These are phyloP conservation scores for Trichomonascus vanleenenianus DNA, from an alignment of 805 yeast genomes.

Conservation along the genomic window DNA sequence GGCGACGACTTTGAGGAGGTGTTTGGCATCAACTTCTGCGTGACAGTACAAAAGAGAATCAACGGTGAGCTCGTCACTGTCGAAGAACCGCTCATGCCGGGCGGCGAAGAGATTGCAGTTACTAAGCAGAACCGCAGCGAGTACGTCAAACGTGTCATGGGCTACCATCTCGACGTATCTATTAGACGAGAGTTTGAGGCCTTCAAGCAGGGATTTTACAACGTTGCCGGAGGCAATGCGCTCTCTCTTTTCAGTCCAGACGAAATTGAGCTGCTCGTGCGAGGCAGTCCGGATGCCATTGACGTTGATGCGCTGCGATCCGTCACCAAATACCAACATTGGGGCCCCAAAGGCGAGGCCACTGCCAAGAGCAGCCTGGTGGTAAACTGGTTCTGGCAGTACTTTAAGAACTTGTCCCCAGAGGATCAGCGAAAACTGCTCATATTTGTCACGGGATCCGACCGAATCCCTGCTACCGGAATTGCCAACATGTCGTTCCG, in stretches of 20 bases:
- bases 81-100: constrained; percentile 44
- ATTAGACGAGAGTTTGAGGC: constrained; percentile 46
- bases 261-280: constrained; percentile 69
- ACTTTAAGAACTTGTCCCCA: constrained; percentile 40
- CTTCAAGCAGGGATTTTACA: constrained; percentile 63
- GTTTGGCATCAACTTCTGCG: constrained; percentile 56
- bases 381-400: constrained; percentile 84
- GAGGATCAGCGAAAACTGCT: constrained; percentile 55
- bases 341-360: constrained; percentile 33
- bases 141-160: constrained; percentile 57
- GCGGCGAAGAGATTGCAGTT: constrained; percentile 52
- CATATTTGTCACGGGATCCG: constrained; percentile 82
- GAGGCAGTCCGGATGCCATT: constrained; percentile 66
- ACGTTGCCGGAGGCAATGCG: constrained; percentile 75
- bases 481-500: constrained; percentile 65
- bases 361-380: constrained; percentile 35
- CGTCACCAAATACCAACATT: constrained; percentile 68
- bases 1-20: constrained; percentile 37
- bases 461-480: constrained; percentile 90
- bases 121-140: constrained; percentile 47
- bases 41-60: constrained; percentile 36
- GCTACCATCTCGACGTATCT: constrained; percentile 51
- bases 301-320: constrained; percentile 63
- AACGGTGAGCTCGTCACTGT: constrained; percentile 39
- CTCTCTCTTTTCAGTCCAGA: constrained; percentile 71